phyloP scores from a whole-genome alignment of 2,329 filamentous ascomycete genomes.

The Ceratocystis alfenasii region DNA sequence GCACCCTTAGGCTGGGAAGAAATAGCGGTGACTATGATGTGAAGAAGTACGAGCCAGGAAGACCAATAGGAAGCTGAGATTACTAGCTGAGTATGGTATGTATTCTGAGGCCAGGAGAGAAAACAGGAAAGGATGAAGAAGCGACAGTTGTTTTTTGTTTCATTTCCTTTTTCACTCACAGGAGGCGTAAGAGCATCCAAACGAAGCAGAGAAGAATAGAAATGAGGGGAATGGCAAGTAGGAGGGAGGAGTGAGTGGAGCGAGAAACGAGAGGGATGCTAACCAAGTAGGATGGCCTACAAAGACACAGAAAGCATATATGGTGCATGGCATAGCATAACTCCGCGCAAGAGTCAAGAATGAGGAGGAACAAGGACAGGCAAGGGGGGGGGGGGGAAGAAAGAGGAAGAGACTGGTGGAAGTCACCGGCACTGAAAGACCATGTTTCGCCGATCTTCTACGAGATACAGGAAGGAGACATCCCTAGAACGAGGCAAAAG shows the following conservation, averaged over 20 bases:
- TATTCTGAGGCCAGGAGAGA: background rate
- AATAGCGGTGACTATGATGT: constrained; percentile 10
- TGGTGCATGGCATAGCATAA: background rate
- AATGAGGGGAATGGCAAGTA: background rate
- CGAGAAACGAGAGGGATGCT: background rate
- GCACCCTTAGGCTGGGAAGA: no score
- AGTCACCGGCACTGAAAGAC: background rate
- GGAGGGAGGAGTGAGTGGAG: background rate
- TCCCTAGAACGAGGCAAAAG: background rate
- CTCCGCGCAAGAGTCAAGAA: background rate
- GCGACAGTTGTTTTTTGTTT: background rate
- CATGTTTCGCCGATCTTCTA: background rate
- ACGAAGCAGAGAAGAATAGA: background rate
- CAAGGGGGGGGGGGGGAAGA: background rate
- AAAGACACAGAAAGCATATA: background rate
- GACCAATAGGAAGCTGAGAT: background rate
- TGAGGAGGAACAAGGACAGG: background rate
- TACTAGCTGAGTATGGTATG: no score
- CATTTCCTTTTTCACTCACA: background rate
- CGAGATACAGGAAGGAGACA: background rate
- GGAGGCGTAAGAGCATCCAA: background rate
- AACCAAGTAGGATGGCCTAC: background rate
- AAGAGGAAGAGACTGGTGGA: background rate
- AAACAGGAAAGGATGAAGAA: background rate
- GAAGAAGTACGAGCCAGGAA: background rate